Evolutionary conservation across 352 stramenopile species (phyloP).

Genomic region (Phytophthora ramorum): DNA sequence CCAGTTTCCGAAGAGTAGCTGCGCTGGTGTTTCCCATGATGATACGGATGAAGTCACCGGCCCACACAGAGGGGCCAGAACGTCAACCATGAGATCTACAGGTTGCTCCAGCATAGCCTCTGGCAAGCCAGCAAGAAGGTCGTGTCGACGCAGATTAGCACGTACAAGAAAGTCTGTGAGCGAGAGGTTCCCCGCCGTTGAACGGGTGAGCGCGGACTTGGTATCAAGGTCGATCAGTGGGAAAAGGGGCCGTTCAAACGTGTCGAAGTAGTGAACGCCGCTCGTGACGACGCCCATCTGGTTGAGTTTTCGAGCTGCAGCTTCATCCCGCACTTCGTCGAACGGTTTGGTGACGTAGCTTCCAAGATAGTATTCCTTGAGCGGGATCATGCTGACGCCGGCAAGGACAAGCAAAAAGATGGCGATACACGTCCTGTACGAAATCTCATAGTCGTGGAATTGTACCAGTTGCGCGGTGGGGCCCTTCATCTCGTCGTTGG

Average conservation of each 20-base stretch:
- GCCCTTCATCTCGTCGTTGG: slow-evolving; percentile 6
- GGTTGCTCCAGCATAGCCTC: slow-evolving; percentile 17
- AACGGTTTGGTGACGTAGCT: slow-evolving; percentile 52
- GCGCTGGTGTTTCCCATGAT: slow-evolving; percentile 31
- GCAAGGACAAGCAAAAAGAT: slow-evolving; percentile 25
- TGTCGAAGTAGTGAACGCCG: slow-evolving; percentile 46
- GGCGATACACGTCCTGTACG: slow-evolving; percentile 29
- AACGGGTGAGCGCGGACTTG: slow-evolving; percentile 18
- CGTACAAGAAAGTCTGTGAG: slow-evolving; percentile 44
- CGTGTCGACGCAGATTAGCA: slow-evolving; percentile 35
- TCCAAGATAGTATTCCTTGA: slow-evolving; percentile 54
- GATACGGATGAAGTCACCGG: slow-evolving; percentile 3
- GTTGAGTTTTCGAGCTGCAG: slow-evolving; percentile 39
- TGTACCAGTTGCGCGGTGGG: not conserved
- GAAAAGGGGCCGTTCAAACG: slow-evolving; percentile 32
- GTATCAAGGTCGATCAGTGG: slow-evolving; percentile 37
- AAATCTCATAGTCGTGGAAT: slow-evolving; percentile 29
- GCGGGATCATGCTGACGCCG: slow-evolving; percentile 33
- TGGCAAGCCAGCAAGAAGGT: slow-evolving; percentile 33
- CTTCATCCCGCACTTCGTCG: slow-evolving; percentile 47
- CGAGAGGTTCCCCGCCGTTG: slow-evolving; percentile 10
- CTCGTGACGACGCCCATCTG: slow-evolving; percentile 40
- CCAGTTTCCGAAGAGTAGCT: slow-evolving; percentile 49
- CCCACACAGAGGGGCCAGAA: slow-evolving; percentile 44
- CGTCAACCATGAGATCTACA: slow-evolving; percentile 48